Evolutionary conservation across 257 asterid species (phyloP), one percentile per base, ranked within the genome.

Genomic region (Hygrophila difformis): DNA sequence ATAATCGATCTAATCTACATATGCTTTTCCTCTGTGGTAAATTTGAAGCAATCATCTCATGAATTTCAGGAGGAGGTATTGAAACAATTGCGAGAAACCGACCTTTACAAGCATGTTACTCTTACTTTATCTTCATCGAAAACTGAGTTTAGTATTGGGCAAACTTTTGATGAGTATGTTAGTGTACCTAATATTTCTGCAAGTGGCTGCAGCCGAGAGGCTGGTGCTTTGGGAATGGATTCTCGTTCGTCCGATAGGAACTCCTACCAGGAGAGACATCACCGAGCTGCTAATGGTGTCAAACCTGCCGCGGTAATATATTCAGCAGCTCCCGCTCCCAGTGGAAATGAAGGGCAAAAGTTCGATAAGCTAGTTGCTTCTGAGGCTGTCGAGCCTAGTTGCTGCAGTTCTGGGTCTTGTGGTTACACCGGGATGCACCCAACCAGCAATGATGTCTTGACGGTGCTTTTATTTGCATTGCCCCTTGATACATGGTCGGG

Each of bases 11-110:
- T 5, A 33, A 12, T 33, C 10, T 33, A 9, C 8, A 33, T 9
- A 2, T 33, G 12, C 2, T 33, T n/a, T n/a, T n/a, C n/a, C n/a
- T n/a, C n/a, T n/a, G n/a, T n/a, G n/a, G n/a, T n/a, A n/a, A n/a
- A n/a, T n/a, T 33, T 2, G 12, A 2, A 33, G 3, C 8, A 33
- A 3, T 33, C 11, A 4, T 39, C 57, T 40, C 40, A 8, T 64
- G 51, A 57, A n/a, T n/a, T 63, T 44, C 78, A 91, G 99, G 97
- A 74, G 61, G 94, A 76, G 69, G 87, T 91, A 48, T 65, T 86
- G 81, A 78, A 74, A 64, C 87, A 75, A 68, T 85, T 86, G 52
- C 84, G 73, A 71, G 95, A 64, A 55, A 86, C 95, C 54, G 68
- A 65, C 51, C 93, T 91, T 49, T 86, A 71, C 76, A 70, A 76